Evolutionary conservation across 2,329 filamentous ascomycete species (phyloP).

Genomic region (Pyrenophora teres): DNA sequence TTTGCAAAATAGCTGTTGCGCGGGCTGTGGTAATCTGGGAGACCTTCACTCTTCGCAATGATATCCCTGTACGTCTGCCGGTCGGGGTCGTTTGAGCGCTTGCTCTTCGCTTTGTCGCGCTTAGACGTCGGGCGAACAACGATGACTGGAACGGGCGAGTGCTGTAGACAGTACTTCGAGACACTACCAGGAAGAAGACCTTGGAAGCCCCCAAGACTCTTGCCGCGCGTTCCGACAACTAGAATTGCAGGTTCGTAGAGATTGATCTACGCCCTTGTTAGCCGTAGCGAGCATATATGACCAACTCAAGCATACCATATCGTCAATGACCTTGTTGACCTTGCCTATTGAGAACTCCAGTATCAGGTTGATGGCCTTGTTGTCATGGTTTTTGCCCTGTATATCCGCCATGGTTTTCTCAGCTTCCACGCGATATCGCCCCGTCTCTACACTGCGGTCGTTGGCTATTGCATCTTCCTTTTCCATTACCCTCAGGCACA

Average conservation of each 20-base stretch:
- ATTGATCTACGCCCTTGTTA: slow-evolving; percentile 66
- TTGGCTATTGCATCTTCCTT: slow-evolving; percentile 74
- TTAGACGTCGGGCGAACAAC: slow-evolving; percentile 88
- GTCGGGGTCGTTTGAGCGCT: slow-evolving; percentile 75
- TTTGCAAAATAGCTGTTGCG: slow-evolving; percentile 52
- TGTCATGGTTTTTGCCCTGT: slow-evolving; percentile 77
- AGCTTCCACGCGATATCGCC: slow-evolving; percentile 76
- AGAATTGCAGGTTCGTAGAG: slow-evolving; percentile 91
- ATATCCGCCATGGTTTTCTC: slow-evolving; percentile 74
- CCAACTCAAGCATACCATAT: slow-evolving; percentile 68
- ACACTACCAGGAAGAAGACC: slow-evolving; percentile 86
- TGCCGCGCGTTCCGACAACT: slow-evolving; percentile 84
- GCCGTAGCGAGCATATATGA: not conserved
- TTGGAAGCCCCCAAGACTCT: slow-evolving; percentile 83
- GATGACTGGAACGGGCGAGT: slow-evolving; percentile 90
- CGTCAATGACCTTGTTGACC: slow-evolving; percentile 86
- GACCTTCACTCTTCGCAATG: slow-evolving; percentile 66
- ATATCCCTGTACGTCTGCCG: slow-evolving; percentile 79
- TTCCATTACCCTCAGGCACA: slow-evolving; percentile 86
- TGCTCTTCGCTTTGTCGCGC: slow-evolving; percentile 85
- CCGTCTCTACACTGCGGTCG: slow-evolving; percentile 65
- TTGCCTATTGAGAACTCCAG: slow-evolving; percentile 89
- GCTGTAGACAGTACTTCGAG: slow-evolving; percentile 92
- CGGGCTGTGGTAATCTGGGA: slow-evolving; percentile 56
- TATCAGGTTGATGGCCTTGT: slow-evolving; percentile 82